Percentiles rank a stretch among this genome's conserved stretches.
These are phyloP conservation scores for Avena sativa DNA, from an alignment of 176 grass and related monocot genomes.

Conservation along the genomic window DNA sequence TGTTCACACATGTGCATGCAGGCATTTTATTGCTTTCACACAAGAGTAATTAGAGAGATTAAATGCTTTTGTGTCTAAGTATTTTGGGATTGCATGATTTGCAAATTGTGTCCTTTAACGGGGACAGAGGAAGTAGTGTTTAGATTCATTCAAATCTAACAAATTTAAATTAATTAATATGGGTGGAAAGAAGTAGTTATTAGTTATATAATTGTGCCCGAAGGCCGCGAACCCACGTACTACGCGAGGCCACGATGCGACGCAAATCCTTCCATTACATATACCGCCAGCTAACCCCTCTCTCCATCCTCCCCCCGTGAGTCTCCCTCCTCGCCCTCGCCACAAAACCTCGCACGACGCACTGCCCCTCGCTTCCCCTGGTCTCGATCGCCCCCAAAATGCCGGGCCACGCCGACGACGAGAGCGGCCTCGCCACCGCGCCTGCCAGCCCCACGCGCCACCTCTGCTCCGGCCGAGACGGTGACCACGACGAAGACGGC, in stretches of 20 bases:
- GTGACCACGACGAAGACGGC: not conserved
- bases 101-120: no score
- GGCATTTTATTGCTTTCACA: no score
- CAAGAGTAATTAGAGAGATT: no score
- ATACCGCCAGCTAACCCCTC: not conserved
- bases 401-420: slow-evolving; percentile 24
- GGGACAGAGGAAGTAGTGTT: no score
- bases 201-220: not conserved
- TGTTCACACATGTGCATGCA: no score
- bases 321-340: slow-evolving; percentile 4
- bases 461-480: not conserved
- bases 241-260: not conserved
- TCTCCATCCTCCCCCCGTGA: not conserved
- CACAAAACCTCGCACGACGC: slow-evolving; percentile 29
- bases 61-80: no score
- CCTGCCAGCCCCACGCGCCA: not conserved
- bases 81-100: no score
- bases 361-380: not conserved
- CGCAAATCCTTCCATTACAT: slow-evolving; percentile 19
- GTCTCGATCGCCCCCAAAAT: slow-evolving; percentile 1
- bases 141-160: no score
- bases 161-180: no score
- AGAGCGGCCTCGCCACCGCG: not conserved
- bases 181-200: no score
- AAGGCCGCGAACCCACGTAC: slow-evolving; percentile 9